Conservation (phyloP, 305 asterid genomes). For the Fraxinus paxiana region DNA sequence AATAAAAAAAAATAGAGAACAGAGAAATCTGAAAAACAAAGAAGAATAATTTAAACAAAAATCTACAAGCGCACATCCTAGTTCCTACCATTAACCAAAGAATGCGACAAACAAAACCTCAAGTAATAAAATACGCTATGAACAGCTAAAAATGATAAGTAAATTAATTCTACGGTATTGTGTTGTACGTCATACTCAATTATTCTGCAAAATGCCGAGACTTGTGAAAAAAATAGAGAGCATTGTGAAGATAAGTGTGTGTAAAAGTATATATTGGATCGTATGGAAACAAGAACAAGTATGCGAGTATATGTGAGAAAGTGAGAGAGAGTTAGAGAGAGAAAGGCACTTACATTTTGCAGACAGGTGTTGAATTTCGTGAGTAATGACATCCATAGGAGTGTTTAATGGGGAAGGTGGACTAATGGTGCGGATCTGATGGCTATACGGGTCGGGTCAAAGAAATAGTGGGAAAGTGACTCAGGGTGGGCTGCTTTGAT, state of each 20-base stretch:
- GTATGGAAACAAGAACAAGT: not conserved
- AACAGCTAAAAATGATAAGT: not conserved
- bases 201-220: not conserved
- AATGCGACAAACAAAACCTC: not conserved
- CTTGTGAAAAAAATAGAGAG: not conserved
- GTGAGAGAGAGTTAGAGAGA: conserved; percentile 18
- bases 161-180: not conserved
- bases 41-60: not conserved
- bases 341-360: not conserved
- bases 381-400: not conserved
- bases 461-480: not conserved
- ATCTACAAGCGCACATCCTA: not conserved
- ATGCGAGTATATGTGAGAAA: not conserved
- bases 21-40: not conserved
- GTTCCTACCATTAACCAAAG: not conserved
- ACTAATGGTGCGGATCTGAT: conserved; percentile 14
- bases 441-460: conserved; percentile 20
- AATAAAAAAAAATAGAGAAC: not conserved
- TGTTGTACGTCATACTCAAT: not conserved
- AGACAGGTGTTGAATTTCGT: not conserved
- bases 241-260: not conserved
- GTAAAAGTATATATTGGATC: not conserved
- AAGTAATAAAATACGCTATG: not conserved
- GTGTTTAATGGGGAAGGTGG: not conserved
- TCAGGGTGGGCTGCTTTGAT: conserved; percentile 35